Base-by-base conservation (phyloP, 2,329 filamentous ascomycete genomes). In the Sordariomycetes sp. region DNA sequence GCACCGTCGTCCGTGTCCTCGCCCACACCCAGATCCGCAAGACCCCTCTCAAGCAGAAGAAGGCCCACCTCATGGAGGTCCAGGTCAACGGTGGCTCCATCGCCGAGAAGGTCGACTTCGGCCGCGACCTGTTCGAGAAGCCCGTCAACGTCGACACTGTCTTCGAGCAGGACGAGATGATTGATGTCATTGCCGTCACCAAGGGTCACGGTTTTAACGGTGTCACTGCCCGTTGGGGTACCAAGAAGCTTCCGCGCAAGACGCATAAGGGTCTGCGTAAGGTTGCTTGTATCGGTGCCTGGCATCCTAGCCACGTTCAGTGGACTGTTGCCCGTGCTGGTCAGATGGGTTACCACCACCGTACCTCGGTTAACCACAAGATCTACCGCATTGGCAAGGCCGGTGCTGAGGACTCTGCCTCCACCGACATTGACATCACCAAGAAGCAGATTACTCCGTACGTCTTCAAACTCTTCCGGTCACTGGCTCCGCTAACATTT, bases 181-280 rank as follows among this genome's bases (percentile, higher is more conserved):
- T 98, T 57, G 92, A 98, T 64, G 83, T 93, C 64, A 95, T 98
- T 57, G 92, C 90, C 62, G 88, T 98, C 64, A 98, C 92, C 77
- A 96, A 94, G 82, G 92, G 92, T 77, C 87, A 96, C 76, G 92
- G 92, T 66, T 96, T 86, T 84, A 75, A 76, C 65, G 92, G 92
- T 83, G 92, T 98, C 58, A 98, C 92, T 50, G 75, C 81, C 68
- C 82, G 92, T 73, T 98, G 92, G 92, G 92, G 92, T 58, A 98
- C 92, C 75, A 98, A 95, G 86, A 98, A 96, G 86, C 86, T 98
- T 59, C 92, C 92, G 54, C 86, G 92, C 65, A 98, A 98, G 87
- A 98, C 92, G 45, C 92, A 98, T 85, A 98, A 98, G 83, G 92
- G 92, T 94, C 87, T 98, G 62, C 83, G 92, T 62, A 98, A 98